Conservation (phyloP, 2,329 filamentous ascomycete genomes). For the Pyrenochaeta sp. region DNA sequence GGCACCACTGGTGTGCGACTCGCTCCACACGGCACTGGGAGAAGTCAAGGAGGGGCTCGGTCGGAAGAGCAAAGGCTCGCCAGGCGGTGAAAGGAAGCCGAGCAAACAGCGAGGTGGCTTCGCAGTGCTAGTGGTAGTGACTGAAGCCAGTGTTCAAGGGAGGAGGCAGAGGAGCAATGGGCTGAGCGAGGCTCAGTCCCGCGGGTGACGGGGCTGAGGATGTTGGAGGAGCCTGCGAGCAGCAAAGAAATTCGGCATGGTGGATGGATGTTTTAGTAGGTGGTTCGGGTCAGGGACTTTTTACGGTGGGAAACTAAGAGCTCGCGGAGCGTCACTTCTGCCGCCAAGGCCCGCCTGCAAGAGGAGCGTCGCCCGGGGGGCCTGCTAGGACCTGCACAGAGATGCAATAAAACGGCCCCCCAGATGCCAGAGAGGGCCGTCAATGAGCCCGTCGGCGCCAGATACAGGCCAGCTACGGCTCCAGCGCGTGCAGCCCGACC, state of each 20-base stretch:
- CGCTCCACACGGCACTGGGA: conserved; percentile 17
- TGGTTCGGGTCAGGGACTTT: conserved; percentile 42
- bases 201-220: conserved; percentile 60
- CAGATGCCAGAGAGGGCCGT: conserved; percentile 5
- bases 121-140: conserved; percentile 13
- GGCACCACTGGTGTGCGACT: conserved; percentile 21
- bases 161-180: conserved; percentile 13
- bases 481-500: conserved; percentile 5
- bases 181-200: conserved; percentile 55
- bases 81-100: conserved; percentile 39
- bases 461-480: conserved; percentile 3
- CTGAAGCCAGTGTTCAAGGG: conserved; percentile 39
- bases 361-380: conserved; percentile 21
- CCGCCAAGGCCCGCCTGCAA: conserved; percentile 28
- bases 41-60: conserved; percentile 19
- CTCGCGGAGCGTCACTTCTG: conserved; percentile 26
- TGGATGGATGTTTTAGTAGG: conserved; percentile 49
- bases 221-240: conserved; percentile 53
- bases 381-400: conserved; percentile 9
- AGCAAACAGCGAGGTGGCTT: conserved; percentile 33
- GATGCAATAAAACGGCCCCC: conserved; percentile 5
- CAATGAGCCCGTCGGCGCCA: background rate
- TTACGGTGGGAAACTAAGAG: conserved; percentile 35
- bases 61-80: conserved; percentile 24
- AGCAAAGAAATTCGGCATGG: conserved; percentile 50